Conservation (phyloP, 805 yeast genomes). For the Candida railenensis region DNA sequence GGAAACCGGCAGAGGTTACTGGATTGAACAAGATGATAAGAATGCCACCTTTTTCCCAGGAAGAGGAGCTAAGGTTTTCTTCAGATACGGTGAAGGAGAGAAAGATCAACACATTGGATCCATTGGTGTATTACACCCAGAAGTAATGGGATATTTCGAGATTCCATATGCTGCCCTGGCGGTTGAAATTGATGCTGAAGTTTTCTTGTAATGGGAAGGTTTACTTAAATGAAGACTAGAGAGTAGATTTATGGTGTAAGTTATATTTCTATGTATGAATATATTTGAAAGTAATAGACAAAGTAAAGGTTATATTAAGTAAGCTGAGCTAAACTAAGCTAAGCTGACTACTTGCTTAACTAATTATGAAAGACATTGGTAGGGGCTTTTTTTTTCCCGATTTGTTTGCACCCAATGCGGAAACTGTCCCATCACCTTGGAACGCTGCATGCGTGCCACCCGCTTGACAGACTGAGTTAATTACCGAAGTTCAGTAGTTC, state of each 20-base stretch:
- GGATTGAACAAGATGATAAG: constrained; percentile 72
- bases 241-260: neutral
- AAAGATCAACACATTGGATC: constrained; percentile 67
- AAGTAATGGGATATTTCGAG: constrained; percentile 81
- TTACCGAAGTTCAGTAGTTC: too few relatives aligned
- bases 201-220: constrained; percentile 55
- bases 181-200: constrained; percentile 88
- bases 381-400: too few relatives aligned
- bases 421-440: too few relatives aligned
- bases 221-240: neutral
- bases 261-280: neutral
- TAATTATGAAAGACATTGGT: too few relatives aligned
- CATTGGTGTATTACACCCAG: constrained; percentile 95
- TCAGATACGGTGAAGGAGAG: constrained; percentile 62
- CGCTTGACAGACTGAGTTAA: too few relatives aligned
- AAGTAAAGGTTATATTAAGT: neutral
- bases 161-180: constrained; percentile 90
- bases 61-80: constrained; percentile 87
- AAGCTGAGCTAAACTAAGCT: too few relatives aligned
- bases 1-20: constrained; percentile 68
- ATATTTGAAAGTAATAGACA: neutral
- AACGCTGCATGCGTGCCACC: too few relatives aligned
- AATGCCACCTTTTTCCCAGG: constrained; percentile 90
- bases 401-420: too few relatives aligned
- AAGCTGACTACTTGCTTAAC: too few relatives aligned